These are phyloP conservation scores for Ramicandelaber brevisporus DNA, from an alignment of 192 early-diverging fungal genomes.

Conservation along the genomic window DNA sequence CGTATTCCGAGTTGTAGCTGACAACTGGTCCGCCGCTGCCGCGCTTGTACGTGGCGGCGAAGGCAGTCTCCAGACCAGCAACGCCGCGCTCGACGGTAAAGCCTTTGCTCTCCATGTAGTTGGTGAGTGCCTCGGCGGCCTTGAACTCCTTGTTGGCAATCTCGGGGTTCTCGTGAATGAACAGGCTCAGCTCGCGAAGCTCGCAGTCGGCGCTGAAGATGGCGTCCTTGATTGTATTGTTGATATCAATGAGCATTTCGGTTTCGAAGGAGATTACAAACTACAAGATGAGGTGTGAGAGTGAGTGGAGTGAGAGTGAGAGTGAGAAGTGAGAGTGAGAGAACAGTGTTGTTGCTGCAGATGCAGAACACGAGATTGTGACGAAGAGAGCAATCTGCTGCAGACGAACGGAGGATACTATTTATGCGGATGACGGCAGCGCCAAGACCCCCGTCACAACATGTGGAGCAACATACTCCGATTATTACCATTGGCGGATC, in stretches of 20 bases:
- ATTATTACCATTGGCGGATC: too few species aligned
- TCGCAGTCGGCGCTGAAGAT: conserved; percentile 6
- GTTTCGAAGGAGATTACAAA: too few species aligned
- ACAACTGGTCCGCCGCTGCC: conserved; percentile 15
- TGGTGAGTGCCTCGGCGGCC: conserved; percentile 31
- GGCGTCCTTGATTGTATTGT: conserved; percentile 3
- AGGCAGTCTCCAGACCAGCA: conserved; percentile 43
- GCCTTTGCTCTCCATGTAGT: conserved; percentile 33
- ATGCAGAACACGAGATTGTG: too few species aligned
- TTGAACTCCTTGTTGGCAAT: conserved; percentile 20
- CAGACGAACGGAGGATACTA: too few species aligned
- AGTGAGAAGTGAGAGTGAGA: too few species aligned
- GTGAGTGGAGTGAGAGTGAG: too few species aligned
- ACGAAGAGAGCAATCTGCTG: too few species aligned
- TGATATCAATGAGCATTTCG: conserved; percentile 7
- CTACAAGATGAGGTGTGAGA: too few species aligned
- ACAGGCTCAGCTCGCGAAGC: conserved; percentile 6
- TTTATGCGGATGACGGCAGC: too few species aligned
- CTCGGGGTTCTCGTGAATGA: conserved; percentile 35
- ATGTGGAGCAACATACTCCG: too few species aligned
- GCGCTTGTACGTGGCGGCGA: conserved; percentile 34
- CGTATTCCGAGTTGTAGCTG: conserved; percentile 35
- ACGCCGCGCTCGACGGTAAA: conserved; percentile 29
- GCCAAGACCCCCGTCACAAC: too few species aligned
- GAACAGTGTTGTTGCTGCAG: too few species aligned